Evolutionary conservation across 2,329 filamentous ascomycete species (phyloP).

Genomic region (Neopestalotiopsis rosae): DNA sequence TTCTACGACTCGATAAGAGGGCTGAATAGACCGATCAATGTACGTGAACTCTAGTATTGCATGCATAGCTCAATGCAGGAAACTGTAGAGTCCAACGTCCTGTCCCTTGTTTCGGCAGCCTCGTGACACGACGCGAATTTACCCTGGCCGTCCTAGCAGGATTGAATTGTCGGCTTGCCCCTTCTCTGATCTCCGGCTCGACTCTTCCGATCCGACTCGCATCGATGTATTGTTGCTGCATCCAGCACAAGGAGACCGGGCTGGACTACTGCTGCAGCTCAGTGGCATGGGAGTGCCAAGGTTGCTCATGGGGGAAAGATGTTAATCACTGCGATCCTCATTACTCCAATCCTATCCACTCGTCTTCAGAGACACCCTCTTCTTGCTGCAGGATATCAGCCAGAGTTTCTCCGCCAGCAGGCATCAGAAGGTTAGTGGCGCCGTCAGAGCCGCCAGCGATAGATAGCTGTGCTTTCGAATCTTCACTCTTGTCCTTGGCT

Average conservation of each 20-base stretch:
- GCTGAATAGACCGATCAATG: neutral
- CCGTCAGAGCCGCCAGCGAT: conserved; percentile 25
- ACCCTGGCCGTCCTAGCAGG: neutral
- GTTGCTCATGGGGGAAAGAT: neutral
- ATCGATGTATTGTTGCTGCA: neutral
- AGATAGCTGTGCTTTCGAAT: conserved; percentile 17
- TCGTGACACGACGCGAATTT: neutral
- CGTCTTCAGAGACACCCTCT: conserved; percentile 30
- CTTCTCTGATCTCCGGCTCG: neutral
- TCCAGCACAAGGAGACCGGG: neutral
- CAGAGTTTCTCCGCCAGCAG: conserved; percentile 23
- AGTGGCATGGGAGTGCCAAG: neutral
- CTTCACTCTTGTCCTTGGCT: conserved; percentile 35
- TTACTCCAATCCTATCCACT: conserved; percentile 39
- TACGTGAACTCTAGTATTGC: neutral
- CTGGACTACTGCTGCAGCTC: neutral
- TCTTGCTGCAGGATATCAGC: conserved; percentile 29
- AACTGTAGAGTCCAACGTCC: neutral
- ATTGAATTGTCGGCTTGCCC: neutral
- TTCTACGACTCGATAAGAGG: neutral
- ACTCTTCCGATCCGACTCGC: neutral
- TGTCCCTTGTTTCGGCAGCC: neutral
- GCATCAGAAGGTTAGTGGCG: conserved; percentile 29
- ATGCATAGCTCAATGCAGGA: neutral
- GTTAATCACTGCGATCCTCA: neutral